Conservation (phyloP, 257 asterid genomes). For the Sherardia arvensis region DNA sequence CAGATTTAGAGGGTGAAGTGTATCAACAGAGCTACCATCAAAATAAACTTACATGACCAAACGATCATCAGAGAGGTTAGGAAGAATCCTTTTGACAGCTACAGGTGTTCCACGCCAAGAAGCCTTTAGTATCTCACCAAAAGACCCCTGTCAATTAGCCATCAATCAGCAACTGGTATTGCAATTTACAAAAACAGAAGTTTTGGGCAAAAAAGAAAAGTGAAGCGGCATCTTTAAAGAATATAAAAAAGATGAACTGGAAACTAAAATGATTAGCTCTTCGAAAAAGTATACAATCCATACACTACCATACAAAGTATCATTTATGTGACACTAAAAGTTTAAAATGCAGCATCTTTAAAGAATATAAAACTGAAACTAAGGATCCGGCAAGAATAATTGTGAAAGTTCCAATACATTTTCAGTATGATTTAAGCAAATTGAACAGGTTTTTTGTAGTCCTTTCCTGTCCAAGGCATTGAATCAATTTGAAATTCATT, state of each 20-base stretch:
- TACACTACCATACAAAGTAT: background rate
- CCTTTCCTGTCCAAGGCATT: background rate
- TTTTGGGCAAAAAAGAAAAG: background rate
- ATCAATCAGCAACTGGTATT: slow-evolving; percentile 25
- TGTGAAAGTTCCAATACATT: background rate
- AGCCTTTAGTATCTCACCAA: slow-evolving; percentile 95
- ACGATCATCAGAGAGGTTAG: slow-evolving; percentile 91
- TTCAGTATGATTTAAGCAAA: background rate
- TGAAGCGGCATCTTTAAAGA: background rate
- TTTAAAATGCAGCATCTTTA: background rate
- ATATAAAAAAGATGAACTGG: no score
- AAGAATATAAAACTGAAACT: slow-evolving; percentile 1
- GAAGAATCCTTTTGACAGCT: slow-evolving; percentile 94
- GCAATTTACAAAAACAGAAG: slow-evolving; percentile 8
- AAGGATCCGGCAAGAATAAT: background rate
- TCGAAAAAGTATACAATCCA: background rate
- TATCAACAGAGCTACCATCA: background rate
- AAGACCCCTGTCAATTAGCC: slow-evolving; percentile 65
- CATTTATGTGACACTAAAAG: background rate
- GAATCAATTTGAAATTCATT: background rate
- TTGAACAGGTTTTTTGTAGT: background rate
- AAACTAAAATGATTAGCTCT: background rate
- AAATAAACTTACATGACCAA: slow-evolving; percentile 66
- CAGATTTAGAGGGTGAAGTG: background rate
- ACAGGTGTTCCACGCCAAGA: slow-evolving; percentile 98